Percentiles rank a stretch among this genome's conserved stretches.
Evolutionary conservation across 768 basidiomycete species (phyloP).

Genomic region (Lentinula sp.): DNA sequence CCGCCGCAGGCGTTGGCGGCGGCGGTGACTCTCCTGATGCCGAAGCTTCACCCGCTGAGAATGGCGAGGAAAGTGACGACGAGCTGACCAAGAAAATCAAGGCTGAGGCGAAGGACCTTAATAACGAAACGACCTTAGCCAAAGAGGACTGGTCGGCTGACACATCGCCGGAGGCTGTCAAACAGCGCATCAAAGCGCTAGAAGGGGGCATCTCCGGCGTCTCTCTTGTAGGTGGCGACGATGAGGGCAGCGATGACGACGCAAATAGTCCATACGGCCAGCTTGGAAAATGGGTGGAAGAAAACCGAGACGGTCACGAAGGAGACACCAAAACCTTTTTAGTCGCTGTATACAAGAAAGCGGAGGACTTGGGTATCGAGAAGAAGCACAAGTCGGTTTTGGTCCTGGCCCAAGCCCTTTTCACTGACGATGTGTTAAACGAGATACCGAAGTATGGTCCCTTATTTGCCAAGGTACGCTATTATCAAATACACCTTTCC

Average conservation of each 20-base stretch:
- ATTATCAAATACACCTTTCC: background rate
- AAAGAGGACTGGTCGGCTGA: constrained; percentile 91
- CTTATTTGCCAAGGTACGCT: constrained; percentile 70
- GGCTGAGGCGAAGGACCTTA: constrained; percentile 78
- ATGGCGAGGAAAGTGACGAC: constrained; percentile 78
- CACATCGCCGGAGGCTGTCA: constrained; percentile 84
- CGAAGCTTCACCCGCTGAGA: constrained; percentile 37
- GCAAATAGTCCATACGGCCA: constrained; percentile 79
- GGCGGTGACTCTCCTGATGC: constrained; percentile 33
- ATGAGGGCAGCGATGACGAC: constrained; percentile 86
- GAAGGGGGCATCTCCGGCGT: constrained; percentile 51
- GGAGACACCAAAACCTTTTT: constrained; percentile 45
- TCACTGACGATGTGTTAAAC: constrained; percentile 62
- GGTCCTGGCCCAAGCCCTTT: constrained; percentile 79
- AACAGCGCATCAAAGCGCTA: constrained; percentile 70
- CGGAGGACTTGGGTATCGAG: constrained; percentile 85
- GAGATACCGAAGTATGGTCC: constrained; percentile 64
- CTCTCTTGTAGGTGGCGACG: constrained; percentile 43
- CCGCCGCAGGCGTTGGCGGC: constrained; percentile 39
- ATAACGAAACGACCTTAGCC: constrained; percentile 49
- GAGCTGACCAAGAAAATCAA: constrained; percentile 88
- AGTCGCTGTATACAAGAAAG: constrained; percentile 79
- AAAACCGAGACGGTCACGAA: constrained; percentile 44
- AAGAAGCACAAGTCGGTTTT: constrained; percentile 91
- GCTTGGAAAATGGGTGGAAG: constrained; percentile 82